Evolutionary conservation across 441 rosid genomes (phyloP).

Genomic region (Gossypium davidsonii): DNA sequence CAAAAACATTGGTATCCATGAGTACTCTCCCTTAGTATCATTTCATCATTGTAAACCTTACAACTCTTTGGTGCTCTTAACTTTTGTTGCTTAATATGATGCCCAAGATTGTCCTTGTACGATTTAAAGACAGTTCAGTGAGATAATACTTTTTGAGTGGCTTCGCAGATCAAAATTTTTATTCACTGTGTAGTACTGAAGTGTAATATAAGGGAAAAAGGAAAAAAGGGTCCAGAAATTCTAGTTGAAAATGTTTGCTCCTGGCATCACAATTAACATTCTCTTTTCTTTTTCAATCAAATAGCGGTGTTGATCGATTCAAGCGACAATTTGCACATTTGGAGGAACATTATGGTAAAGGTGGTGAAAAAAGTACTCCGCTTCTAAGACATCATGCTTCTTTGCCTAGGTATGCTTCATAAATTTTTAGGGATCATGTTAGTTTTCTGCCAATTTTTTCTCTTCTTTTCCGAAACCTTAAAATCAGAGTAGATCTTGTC

Average conservation of each 20-base stretch:
- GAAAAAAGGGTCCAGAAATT: background rate
- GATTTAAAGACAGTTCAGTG: background rate
- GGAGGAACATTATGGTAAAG: slow-evolving; percentile 85
- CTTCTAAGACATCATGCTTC: slow-evolving; percentile 92
- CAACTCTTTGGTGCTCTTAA: background rate
- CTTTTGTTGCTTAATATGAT: background rate
- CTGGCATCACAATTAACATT: background rate
- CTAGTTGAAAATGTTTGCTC: slow-evolving; percentile 1
- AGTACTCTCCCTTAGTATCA: background rate
- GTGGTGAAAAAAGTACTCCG: slow-evolving; percentile 65
- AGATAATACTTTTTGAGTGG: background rate
- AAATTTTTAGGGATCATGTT: background rate
- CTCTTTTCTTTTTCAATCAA: slow-evolving; percentile 14
- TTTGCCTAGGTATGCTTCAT: slow-evolving; percentile 65
- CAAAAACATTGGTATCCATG: background rate
- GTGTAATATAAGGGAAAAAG: background rate
- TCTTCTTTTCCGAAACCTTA: background rate
- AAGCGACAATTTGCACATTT: slow-evolving; percentile 96
- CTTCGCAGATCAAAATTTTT: background rate
- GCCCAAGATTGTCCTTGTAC: background rate
- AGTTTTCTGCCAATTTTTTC: background rate
- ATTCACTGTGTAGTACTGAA: background rate
- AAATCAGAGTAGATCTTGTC: background rate
- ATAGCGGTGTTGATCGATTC: slow-evolving; percentile 95
- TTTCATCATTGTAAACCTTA: background rate